Base-by-base conservation (phyloP, 345 rosid species). In the Chamaenerion angustifolium region DNA sequence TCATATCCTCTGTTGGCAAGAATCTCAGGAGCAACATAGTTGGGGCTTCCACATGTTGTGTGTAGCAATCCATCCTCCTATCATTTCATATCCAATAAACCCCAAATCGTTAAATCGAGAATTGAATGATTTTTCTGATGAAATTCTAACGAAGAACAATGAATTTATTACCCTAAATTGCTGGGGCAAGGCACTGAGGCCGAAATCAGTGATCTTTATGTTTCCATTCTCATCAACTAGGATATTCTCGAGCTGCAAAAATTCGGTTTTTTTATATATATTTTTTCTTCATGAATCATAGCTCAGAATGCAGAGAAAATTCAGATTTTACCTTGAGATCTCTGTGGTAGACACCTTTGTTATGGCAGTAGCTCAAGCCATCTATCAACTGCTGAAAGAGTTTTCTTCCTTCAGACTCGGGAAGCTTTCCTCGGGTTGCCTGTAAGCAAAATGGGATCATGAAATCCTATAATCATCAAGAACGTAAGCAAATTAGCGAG, bases 41-140 rank as follows among this genome's bases (percentile, higher is more conserved):
- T 90, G 13, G 98, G 98, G 61, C 96, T 90, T 59, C 98, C 98
- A 50, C 98, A 90, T 10, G 94, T 86, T 50, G 98, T 90, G 58
- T 86, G 98, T 64, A 90, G 67, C 49, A 90, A 68, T 17, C 98
- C 96, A 17, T 90, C 98, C 54, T 78, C 85, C 96, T 86, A 68
- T 42, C 11, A 51, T 42, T 58, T 35, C 47, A 58, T 40, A 51
- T 11, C 9, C 15, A 44, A 10, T 23, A 16, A 55, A 37, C 18
- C 1, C 12, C 1, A 13, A 35, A n/a, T 37, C 40, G 12, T 40
- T 23, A 11, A 7, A 6, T 42, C 35, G 11, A 44, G 58, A 17
- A 47, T 21, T 21, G 18, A 48, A 49, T 21, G 25, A 21, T 21
- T 21, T 2, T 21, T 21, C 25, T 21, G 25, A 21, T 21, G 25